Base-by-base conservation (phyloP, 345 rosid species). In the Camelina hispida region DNA sequence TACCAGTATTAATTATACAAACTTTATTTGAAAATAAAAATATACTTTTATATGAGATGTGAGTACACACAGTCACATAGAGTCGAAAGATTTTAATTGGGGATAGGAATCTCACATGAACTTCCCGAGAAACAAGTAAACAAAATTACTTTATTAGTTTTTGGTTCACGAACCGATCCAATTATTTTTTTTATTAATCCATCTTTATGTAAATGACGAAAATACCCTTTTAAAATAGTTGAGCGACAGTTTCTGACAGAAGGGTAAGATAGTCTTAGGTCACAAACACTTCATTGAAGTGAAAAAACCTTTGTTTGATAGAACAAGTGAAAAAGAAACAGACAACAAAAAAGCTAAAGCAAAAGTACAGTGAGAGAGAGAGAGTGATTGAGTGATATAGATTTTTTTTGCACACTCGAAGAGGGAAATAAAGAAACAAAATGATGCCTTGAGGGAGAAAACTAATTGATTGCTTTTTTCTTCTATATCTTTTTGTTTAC, bases 361-460 rank as follows among this genome's bases (percentile, higher is more conserved):
- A 60, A 78, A 78, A 72, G 81, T 34, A 75, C 73, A 73, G 63
- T 47, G 13, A 17, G 74, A 76, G 69, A 13, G 69, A 13, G 76
- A 42, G 40, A 30, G 66, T n/a, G 70, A 63, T 18, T 34, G 72
- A 68, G 73, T 18, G 72, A 54, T 10, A 16, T 61, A 51, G 77
- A 56, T 65, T 55, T 74, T 67, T 55, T 74, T 67, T 67, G 73
- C 68, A 68, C 73, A 75, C 79, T 52, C 53, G 40, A 63, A 66
- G 47, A 28, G 22, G 72, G 76, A n/a, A 53, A 64, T 5, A 70
- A 65, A 57, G 68, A 72, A 78, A 72, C 81, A 78, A 72, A 78
- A 78, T 78, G 81, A 78, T 78, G 81, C 77, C 81, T 66, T 78
- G 81, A 78, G 63, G 77, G 53, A 59, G 77, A 78, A 78, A 78